A percentile compares a stretch with the other conserved stretches of the same genome.
phyloP scores from a whole-genome alignment of 2,329 filamentous ascomycete genomes.

The Fusarium coicis region DNA sequence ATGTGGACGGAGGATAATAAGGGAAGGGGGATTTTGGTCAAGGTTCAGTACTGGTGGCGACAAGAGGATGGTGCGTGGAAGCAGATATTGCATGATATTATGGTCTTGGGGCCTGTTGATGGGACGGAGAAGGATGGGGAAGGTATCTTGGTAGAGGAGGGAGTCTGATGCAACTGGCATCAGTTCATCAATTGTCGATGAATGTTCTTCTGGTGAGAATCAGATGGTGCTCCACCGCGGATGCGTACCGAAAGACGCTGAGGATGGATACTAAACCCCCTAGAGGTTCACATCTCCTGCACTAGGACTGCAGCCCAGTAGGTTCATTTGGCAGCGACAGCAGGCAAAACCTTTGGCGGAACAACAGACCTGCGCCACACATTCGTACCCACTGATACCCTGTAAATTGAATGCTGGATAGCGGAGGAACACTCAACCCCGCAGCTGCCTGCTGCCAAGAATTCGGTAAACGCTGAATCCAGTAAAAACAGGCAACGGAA shows the following conservation, averaged over 20 bases:
- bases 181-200: neutral
- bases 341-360: too few species aligned
- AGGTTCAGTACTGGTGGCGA: conserved; percentile 19
- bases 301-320: too few species aligned
- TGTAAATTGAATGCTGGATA: too few species aligned
- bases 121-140: neutral
- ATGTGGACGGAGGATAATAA: conserved; percentile 15
- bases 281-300: too few species aligned
- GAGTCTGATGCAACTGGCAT: neutral
- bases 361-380: too few species aligned
- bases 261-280: too few species aligned
- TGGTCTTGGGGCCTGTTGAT: neutral
- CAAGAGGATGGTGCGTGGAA: neutral
- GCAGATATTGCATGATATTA: conserved; percentile 10
- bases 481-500: neutral
- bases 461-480: neutral
- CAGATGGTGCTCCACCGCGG: neutral
- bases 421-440: neutral
- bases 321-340: too few species aligned
- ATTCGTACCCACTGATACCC: too few species aligned
- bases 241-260: too few species aligned
- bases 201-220: neutral
- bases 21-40: neutral
- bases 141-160: neutral
- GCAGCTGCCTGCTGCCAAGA: neutral